Conservation (phyloP, 2,329 filamentous ascomycete genomes). For the Exophiala phaeomuriformis region DNA sequence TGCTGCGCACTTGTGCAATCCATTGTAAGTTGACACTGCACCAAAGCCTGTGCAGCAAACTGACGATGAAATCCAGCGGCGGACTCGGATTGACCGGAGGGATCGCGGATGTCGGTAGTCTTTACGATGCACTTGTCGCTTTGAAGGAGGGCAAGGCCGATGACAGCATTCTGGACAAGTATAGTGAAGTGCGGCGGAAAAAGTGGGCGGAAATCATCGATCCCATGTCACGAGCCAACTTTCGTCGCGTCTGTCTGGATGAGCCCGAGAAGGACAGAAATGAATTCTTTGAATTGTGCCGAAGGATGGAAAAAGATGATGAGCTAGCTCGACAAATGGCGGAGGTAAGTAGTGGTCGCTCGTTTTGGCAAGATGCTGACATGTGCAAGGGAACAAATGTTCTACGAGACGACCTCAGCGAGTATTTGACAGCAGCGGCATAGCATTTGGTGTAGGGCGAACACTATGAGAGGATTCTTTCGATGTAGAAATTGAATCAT, state of each 20-base stretch:
- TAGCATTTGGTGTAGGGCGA: background rate
- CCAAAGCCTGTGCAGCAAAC: background rate
- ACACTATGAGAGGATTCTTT: background rate
- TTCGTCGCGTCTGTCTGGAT: slow-evolving; percentile 32
- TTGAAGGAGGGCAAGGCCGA: slow-evolving; percentile 36
- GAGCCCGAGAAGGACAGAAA: slow-evolving; percentile 33
- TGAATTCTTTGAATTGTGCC: slow-evolving; percentile 33
- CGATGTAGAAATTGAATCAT: too few relatives aligned
- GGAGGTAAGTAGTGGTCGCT: slow-evolving; percentile 7
- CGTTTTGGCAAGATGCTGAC: background rate
- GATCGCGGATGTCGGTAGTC: slow-evolving; percentile 55
- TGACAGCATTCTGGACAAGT: slow-evolving; percentile 39
- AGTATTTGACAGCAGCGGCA: slow-evolving; percentile 11
- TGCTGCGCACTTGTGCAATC: slow-evolving; percentile 51
- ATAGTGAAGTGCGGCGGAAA: slow-evolving; percentile 35
- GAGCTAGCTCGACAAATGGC: slow-evolving; percentile 19
- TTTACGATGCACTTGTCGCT: slow-evolving; percentile 53
- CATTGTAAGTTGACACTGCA: slow-evolving; percentile 29
- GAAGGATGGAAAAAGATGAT: slow-evolving; percentile 31
- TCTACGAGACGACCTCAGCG: slow-evolving; percentile 15
- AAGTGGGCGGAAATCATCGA: slow-evolving; percentile 38
- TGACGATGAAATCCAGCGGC: slow-evolving; percentile 32
- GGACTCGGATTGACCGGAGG: slow-evolving; percentile 58
- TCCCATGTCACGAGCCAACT: slow-evolving; percentile 39
- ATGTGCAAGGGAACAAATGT: slow-evolving; percentile 14